Percentiles rank a stretch among this genome's conserved stretches.
Evolutionary conservation across 768 basidiomycete species (phyloP).

Genomic region (Leucogyrophana mollusca): DNA sequence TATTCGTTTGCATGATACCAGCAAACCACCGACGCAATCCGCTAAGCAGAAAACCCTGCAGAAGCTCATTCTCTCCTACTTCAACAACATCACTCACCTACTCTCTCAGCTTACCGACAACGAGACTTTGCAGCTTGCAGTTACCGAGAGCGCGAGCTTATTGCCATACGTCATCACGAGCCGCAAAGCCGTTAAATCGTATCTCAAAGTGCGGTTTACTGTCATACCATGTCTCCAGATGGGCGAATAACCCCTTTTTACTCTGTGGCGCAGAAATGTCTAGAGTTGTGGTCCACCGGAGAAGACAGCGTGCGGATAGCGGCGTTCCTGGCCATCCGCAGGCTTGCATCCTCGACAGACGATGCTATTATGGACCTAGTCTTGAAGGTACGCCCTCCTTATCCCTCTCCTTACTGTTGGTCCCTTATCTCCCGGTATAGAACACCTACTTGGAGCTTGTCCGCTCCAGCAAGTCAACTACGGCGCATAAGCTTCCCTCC

Average conservation of each 20-base stretch:
- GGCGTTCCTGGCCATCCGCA: conserved; percentile 82
- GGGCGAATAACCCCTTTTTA: not conserved
- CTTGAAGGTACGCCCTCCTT: conserved; percentile 62
- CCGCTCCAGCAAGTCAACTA: conserved; percentile 83
- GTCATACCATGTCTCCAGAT: not conserved
- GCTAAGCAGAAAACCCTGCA: conserved; percentile 81
- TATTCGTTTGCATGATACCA: conserved; percentile 27
- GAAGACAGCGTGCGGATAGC: conserved; percentile 82
- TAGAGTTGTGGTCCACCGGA: conserved; percentile 81
- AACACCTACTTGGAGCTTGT: conserved; percentile 88
- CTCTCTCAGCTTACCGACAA: conserved; percentile 72
- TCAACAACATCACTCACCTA: conserved; percentile 81
- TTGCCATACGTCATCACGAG: conserved; percentile 85
- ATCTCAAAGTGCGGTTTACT: conserved; percentile 68
- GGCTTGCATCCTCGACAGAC: conserved; percentile 74
- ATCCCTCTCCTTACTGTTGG: not conserved
- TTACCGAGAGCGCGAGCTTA: conserved; percentile 85
- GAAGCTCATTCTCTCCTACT: conserved; percentile 85
- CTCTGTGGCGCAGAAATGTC: conserved; percentile 57
- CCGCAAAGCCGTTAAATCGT: conserved; percentile 80
- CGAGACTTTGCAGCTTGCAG: conserved; percentile 63
- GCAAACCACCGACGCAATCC: conserved; percentile 83
- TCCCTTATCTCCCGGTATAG: conserved; percentile 36
- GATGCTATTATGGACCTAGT: conserved; percentile 81
- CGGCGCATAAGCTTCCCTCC: conserved; percentile 79